These are phyloP conservation scores for Talaromyces atroroseus DNA, from an alignment of 2,329 filamentous ascomycete genomes.

Conservation along the genomic window DNA sequence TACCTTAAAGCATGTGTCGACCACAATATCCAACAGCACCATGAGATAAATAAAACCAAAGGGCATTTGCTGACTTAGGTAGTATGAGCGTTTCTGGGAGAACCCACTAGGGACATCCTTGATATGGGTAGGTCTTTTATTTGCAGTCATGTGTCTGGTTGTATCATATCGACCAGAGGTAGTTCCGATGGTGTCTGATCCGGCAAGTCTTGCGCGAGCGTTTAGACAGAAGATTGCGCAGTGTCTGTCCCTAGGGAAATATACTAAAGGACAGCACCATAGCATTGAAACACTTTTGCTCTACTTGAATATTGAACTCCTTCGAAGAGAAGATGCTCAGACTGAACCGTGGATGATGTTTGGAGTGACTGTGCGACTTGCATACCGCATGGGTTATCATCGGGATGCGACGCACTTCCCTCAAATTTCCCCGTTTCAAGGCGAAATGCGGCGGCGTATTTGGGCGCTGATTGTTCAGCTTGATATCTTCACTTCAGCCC, in stretches of 20 bases:
- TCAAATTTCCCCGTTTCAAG: constrained; percentile 24
- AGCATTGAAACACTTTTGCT: constrained; percentile 1
- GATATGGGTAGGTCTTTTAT: constrained; percentile 1
- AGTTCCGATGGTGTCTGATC: neutral
- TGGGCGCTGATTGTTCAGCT: constrained; percentile 32
- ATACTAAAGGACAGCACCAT: neutral
- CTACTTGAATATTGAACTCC: neutral
- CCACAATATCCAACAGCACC: neutral
- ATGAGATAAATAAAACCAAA: neutral
- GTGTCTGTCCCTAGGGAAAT: constrained; percentile 1
- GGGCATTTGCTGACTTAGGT: neutral
- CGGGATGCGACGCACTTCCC: constrained; percentile 34
- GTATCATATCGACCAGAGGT: constrained; percentile 1
- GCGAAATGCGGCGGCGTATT: constrained; percentile 32
- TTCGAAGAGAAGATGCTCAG: neutral
- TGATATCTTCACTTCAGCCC: constrained; percentile 34
- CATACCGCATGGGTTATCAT: constrained; percentile 39
- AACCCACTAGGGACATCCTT: neutral
- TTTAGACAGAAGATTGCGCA: constrained; percentile 5
- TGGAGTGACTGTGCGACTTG: constrained; percentile 24
- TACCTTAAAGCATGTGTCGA: neutral
- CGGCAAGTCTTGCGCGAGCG: neutral
- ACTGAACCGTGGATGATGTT: constrained; percentile 22
- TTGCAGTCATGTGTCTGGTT: constrained; percentile 2
- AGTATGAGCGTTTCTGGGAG: constrained; percentile 8